These are phyloP conservation scores for Leavenworthia alabamica DNA, from an alignment of 345 rosid species.

Conservation along the genomic window DNA sequence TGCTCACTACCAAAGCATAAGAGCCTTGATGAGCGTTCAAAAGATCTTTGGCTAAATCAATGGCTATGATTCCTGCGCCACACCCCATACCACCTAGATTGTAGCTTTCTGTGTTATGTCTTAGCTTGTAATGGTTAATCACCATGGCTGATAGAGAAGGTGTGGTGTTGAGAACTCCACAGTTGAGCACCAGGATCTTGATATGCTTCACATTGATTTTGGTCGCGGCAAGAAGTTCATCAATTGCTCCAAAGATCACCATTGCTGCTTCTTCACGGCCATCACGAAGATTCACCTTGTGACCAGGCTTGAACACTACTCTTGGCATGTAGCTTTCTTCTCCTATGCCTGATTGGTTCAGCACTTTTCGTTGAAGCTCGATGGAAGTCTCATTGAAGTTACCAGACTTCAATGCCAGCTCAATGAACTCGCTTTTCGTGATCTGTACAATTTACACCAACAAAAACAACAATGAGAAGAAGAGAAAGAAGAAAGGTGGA, in stretches of 20 bases:
- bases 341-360: constrained; percentile 64
- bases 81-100: constrained; percentile 86
- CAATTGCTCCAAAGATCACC: constrained; percentile 58
- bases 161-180: constrained; percentile 59
- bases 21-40: constrained; percentile 44
- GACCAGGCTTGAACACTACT: constrained; percentile 38
- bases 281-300: constrained; percentile 37
- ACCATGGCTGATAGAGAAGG: constrained; percentile 69
- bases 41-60: constrained; percentile 57
- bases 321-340: constrained; percentile 63
- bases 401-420: constrained; percentile 50
- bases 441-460: constrained; percentile 33
- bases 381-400: constrained; percentile 47
- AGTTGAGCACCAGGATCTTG: constrained; percentile 54
- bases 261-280: constrained; percentile 68
- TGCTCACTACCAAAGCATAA: constrained; percentile 61
- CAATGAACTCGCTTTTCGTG: constrained; percentile 50
- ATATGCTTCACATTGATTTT: constrained; percentile 45
- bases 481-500: background rate
- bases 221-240: constrained; percentile 49
- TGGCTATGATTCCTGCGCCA: constrained; percentile 62
- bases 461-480: constrained; percentile 9
- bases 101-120: constrained; percentile 56
- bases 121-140: constrained; percentile 61
- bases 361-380: constrained; percentile 40